A percentile compares a stretch with the other conserved stretches of the same genome.
phyloP scores from a whole-genome alignment of 495 filamentous ascomycete species.

The Aspergillus coremiiformis region DNA sequence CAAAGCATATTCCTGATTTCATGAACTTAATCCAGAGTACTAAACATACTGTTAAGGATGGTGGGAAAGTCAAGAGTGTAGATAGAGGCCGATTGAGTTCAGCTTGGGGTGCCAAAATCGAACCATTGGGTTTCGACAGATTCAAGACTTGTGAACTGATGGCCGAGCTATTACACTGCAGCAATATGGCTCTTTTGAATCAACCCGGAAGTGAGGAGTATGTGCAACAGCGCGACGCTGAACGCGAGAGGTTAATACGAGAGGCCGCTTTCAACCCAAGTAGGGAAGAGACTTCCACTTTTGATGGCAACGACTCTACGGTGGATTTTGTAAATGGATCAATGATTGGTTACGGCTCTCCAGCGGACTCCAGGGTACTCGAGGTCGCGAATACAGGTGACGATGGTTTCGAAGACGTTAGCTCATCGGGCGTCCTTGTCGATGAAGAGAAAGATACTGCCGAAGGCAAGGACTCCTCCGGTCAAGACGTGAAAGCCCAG shows the following conservation, averaged over 20 bases:
- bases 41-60: slow-evolving; percentile 52
- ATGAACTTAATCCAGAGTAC: slow-evolving; percentile 77
- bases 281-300: slow-evolving; percentile 32
- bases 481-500: slow-evolving; percentile 7
- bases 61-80: slow-evolving; percentile 50
- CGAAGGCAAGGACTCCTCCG: slow-evolving; percentile 17
- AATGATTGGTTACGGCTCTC: slow-evolving; percentile 29
- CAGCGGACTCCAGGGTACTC: slow-evolving; percentile 46
- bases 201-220: slow-evolving; percentile 86
- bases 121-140: slow-evolving; percentile 92
- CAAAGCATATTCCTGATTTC: slow-evolving; percentile 86
- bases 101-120: slow-evolving; percentile 84
- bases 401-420: slow-evolving; percentile 92
- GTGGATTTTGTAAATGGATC: slow-evolving; percentile 36
- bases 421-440: slow-evolving; percentile 55
- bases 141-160: slow-evolving; percentile 99
- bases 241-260: slow-evolving; percentile 67
- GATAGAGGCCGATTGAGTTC: slow-evolving; percentile 63
- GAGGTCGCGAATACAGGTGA: slow-evolving; percentile 71
- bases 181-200: slow-evolving; percentile 96
- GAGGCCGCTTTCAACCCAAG: slow-evolving; percentile 50
- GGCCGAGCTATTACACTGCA: slow-evolving; percentile 96
- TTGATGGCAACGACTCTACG: slow-evolving; percentile 46
- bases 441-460: slow-evolving; percentile 51
- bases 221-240: slow-evolving; percentile 69